A percentile compares a stretch with the other conserved stretches of the same genome.
Conservation (phyloP, 345 rosid genomes). For the Eucalyptus marginata region DNA sequence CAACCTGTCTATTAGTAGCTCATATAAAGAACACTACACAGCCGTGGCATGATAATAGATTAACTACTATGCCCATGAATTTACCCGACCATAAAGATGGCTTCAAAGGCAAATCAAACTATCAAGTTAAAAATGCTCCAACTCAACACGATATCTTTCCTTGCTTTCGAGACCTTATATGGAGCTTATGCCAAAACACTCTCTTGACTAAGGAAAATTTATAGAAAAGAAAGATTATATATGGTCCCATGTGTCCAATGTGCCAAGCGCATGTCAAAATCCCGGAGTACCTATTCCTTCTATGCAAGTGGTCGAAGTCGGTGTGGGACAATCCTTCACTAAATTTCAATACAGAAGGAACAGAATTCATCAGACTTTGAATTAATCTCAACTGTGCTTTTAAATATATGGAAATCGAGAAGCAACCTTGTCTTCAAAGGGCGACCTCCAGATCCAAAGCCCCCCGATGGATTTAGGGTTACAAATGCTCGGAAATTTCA, state of each 20-base stretch:
- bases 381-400: background rate
- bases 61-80: background rate
- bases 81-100: background rate
- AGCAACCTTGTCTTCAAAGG: background rate
- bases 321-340: background rate
- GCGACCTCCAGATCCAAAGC: background rate
- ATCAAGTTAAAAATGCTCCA: background rate
- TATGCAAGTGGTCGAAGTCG: background rate
- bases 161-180: fast-evolving
- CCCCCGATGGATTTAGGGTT: background rate
- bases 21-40: background rate
- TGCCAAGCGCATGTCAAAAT: background rate
- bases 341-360: background rate
- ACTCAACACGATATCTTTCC: too few species aligned
- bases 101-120: background rate
- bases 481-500: background rate
- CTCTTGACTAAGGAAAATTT: background rate
- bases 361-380: background rate
- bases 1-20: background rate
- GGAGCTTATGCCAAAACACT: background rate
- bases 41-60: background rate
- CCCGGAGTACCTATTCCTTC: fast-evolving
- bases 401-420: background rate
- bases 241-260: background rate
- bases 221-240: too few species aligned